Evolutionary conservation across 805 yeast genomes (phyloP), one percentile per base, ranked within the genome.

Genomic region (Lipomyces spencermartinsiae): DNA sequence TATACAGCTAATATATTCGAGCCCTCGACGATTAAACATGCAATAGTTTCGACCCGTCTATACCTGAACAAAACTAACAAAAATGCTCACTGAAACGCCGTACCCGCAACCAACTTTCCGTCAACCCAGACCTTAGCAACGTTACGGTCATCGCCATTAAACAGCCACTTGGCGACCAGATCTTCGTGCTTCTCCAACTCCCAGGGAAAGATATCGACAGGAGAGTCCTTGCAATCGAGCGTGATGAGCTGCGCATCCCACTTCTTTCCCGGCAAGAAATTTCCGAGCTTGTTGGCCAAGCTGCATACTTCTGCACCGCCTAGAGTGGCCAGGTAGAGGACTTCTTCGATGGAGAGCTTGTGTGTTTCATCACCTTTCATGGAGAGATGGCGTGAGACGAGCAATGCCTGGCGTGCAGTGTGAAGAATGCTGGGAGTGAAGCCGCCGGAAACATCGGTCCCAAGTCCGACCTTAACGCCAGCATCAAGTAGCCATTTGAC

Each of bases 101-200:
- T 85, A 68, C 82, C 79, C 8, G 85, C 80, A 33, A 91, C 94
- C 64, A 80, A 75, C 70, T 84, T 79, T 9, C 98, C 98, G 74
- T 88, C 86, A 54, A 93, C 93, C 90, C 91, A 95, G 16, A 94
- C 97, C 63, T 83, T 83, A 5, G 80, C 75, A 43, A 94, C 87
- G 77, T 95, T 95, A 75, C 98, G 84, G 77, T 95, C 98, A 79
- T 95, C 99, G 22, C 98, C 98, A 67, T 87, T 85, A 77, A 92
- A 95, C 8, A 94, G 81, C 99, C 99, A 95, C 78, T 92, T 93
- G 68, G 91, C 91, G 2, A 93, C 77, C 63, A 91, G 75, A 74
- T 89, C 86, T 35, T 80, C 81, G 76, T 88, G 82, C 68, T 82
- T 84, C 55, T 76, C 79, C 9, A 69, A 69, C 46, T 70, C 73